Conservation (phyloP, 2,329 filamentous ascomycete species). For the Colletotrichum sp. region DNA sequence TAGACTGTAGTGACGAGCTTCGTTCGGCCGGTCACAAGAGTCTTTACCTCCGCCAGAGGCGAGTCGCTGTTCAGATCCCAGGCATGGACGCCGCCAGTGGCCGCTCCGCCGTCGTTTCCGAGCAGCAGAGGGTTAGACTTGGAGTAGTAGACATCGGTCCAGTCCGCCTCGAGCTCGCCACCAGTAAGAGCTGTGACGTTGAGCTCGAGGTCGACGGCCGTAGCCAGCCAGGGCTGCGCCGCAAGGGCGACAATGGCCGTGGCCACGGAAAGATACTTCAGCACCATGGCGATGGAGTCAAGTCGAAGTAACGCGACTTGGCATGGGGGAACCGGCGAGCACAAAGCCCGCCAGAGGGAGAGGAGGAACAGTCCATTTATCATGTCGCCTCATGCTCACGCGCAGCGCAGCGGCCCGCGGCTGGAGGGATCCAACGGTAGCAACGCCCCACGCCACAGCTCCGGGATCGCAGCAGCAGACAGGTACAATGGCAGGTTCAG, state of each 20-base stretch:
- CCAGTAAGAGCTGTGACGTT: constrained; percentile 37
- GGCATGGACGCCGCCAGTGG: constrained; percentile 45
- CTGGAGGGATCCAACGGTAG: background rate
- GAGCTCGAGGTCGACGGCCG: constrained; percentile 21
- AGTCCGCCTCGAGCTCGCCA: constrained; percentile 44
- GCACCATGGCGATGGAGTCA: constrained; percentile 3
- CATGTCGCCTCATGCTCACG: background rate
- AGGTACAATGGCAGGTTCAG: background rate
- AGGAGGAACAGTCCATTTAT: constrained; percentile 9
- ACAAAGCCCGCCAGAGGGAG: background rate
- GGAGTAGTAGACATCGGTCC: constrained; percentile 44
- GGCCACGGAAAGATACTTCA: constrained; percentile 7
- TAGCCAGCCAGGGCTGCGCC: background rate
- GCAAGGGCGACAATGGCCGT: constrained; percentile 7
- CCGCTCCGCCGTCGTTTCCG: constrained; percentile 51
- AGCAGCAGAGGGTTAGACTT: constrained; percentile 39
- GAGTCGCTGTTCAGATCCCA: constrained; percentile 36
- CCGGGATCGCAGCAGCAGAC: background rate
- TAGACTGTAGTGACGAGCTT: constrained; percentile 48
- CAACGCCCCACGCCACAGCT: background rate
- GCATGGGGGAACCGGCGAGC: constrained; percentile 2
- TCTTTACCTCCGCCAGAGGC: constrained; percentile 34
- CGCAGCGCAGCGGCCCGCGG: background rate
- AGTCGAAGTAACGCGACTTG: background rate
- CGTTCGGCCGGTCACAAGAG: constrained; percentile 45